A percentile compares a stretch with the other conserved stretches of the same genome.
Evolutionary conservation across 108 stramenopile genomes (phyloP).

Genomic region (Nannochloropsis salina): DNA sequence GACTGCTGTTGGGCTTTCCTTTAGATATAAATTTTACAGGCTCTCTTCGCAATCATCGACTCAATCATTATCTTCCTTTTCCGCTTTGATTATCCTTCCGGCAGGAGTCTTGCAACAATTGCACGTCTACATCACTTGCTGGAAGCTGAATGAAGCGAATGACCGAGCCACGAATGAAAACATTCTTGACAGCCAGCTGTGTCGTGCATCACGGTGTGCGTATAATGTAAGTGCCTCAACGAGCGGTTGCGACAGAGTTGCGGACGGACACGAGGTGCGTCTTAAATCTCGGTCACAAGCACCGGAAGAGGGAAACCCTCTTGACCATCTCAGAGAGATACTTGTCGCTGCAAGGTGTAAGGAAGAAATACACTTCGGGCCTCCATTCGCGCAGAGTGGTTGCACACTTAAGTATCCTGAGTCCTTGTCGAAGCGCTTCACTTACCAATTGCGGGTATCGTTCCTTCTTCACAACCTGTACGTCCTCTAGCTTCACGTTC

Average conservation of each 20-base stretch:
- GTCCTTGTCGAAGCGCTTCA: neutral
- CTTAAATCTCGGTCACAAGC: too few relatives aligned
- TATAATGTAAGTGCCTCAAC: neutral
- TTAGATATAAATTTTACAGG: too few relatives aligned
- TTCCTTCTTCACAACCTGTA: slow-evolving; percentile 77
- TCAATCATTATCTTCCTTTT: slow-evolving; percentile 19
- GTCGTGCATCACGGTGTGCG: neutral
- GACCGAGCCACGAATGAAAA: slow-evolving; percentile 95
- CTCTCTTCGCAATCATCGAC: neutral
- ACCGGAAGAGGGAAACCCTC: too few relatives aligned
- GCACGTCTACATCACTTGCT: slow-evolving; percentile 86
- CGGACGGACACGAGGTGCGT: too few relatives aligned
- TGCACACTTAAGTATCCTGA: too few relatives aligned
- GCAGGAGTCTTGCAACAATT: slow-evolving; percentile 94
- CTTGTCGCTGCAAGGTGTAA: too few relatives aligned
- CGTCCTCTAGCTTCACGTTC: slow-evolving; percentile 88
- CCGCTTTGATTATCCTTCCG: slow-evolving; percentile 69
- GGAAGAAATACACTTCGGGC: too few relatives aligned
- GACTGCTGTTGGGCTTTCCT: too few relatives aligned
- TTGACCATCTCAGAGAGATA: too few relatives aligned
- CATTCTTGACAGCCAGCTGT: slow-evolving; percentile 80
- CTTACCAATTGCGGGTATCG: slow-evolving; percentile 59
- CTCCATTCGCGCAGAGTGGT: too few relatives aligned
- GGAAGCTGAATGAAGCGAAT: slow-evolving; percentile 96
- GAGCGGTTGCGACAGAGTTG: too few relatives aligned